phyloP scores from a whole-genome alignment of 2,329 filamentous ascomycete species.

The Diaporthe sp. region DNA sequence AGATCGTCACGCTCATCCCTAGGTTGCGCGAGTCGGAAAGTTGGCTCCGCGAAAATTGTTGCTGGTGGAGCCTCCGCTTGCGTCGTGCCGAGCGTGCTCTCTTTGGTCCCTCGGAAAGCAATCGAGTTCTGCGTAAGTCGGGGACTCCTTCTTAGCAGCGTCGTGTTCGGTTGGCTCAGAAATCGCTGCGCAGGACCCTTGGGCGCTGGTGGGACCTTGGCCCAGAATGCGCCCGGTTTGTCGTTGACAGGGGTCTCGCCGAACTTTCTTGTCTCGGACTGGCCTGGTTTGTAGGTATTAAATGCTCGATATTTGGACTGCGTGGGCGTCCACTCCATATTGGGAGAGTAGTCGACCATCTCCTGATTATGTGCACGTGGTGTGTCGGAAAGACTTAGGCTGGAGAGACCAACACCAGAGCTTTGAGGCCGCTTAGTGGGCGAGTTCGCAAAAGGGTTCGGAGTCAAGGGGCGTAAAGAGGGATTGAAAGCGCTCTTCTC shows the following conservation, averaged over 20 bases:
- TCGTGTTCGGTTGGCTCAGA: conserved; percentile 71
- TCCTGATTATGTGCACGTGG: conserved; percentile 27
- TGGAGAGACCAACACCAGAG: conserved; percentile 40
- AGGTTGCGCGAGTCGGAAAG: conserved; percentile 66
- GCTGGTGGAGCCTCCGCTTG: conserved; percentile 32
- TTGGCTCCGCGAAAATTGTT: conserved; percentile 66
- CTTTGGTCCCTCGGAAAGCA: conserved; percentile 61
- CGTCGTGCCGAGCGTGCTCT: conserved; percentile 29
- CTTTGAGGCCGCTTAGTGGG: conserved; percentile 23
- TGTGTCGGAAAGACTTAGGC: conserved; percentile 42
- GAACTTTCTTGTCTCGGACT: conserved; percentile 57
- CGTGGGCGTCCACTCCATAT: conserved; percentile 82
- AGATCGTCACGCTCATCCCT: conserved; percentile 56
- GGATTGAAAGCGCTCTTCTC: conserved; percentile 29
- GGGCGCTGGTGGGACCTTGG: conserved; percentile 77
- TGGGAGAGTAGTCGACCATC: conserved; percentile 59
- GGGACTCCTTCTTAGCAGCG: conserved; percentile 62
- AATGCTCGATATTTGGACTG: conserved; percentile 69
- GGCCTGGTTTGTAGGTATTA: conserved; percentile 56
- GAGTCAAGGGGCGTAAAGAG: neutral
- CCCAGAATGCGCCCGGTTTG: conserved; percentile 72
- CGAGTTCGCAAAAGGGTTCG: conserved; percentile 32
- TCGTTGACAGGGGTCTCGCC: conserved; percentile 59
- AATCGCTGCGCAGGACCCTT: conserved; percentile 73
- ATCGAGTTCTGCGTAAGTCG: conserved; percentile 55